phyloP scores from a whole-genome alignment of 257 asterid species.

The Salvia rosmarinus region DNA sequence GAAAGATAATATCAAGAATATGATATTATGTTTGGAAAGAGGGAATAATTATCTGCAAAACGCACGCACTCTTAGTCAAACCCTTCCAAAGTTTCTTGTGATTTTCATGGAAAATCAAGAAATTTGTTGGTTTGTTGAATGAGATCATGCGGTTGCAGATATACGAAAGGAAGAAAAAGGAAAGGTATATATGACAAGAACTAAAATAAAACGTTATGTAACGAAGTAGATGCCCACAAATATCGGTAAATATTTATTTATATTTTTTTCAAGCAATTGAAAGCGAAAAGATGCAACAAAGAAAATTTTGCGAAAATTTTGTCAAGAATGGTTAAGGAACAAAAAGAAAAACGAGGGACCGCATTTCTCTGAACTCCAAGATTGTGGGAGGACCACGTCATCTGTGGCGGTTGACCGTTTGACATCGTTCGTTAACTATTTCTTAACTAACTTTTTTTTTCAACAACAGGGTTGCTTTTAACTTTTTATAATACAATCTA shows the following conservation, averaged over 20 bases:
- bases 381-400: constrained; percentile 36
- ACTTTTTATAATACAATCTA: too few relatives aligned
- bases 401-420: constrained; percentile 34
- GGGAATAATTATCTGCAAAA: constrained; percentile 48
- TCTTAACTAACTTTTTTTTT: background rate
- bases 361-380: constrained; percentile 40
- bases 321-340: constrained; percentile 29
- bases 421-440: constrained; percentile 25
- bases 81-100: constrained; percentile 47
- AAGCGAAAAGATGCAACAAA: constrained; percentile 12
- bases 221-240: constrained; percentile 30
- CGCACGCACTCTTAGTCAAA: constrained; percentile 53
- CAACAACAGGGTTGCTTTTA: too few relatives aligned
- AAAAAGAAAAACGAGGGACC: constrained; percentile 34
- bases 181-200: constrained; percentile 26
- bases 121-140: constrained; percentile 42
- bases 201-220: constrained; percentile 29
- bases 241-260: constrained; percentile 4
- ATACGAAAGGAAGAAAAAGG: constrained; percentile 36
- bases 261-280: constrained; percentile 3
- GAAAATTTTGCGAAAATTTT: constrained; percentile 21
- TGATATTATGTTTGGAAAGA: constrained; percentile 29
- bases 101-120: constrained; percentile 51
- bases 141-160: constrained; percentile 47
- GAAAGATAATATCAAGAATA: constrained; percentile 12